These are phyloP conservation scores for Ichthyophthirius multifiliis DNA, from an alignment of 169 alveolate species.

Conservation along the genomic window DNA sequence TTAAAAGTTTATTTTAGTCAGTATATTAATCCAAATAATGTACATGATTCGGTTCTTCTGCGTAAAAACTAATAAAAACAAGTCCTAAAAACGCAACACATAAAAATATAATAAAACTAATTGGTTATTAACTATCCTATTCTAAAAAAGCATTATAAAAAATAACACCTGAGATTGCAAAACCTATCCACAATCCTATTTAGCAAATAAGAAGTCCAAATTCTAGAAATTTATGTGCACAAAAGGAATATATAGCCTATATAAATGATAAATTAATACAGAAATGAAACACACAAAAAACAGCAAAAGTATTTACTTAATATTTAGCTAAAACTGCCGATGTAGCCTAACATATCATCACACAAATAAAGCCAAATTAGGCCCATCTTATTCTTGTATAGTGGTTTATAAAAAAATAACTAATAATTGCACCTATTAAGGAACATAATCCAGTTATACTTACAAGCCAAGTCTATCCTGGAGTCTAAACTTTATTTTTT, in stretches of 20 bases:
- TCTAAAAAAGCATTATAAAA: background rate
- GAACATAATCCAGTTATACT: background rate
- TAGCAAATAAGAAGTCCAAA: background rate
- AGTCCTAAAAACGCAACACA: background rate
- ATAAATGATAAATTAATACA: background rate
- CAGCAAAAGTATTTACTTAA: background rate
- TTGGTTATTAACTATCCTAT: background rate
- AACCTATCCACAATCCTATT: background rate
- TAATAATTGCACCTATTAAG: background rate
- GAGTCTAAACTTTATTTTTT: no score
- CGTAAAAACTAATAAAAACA: background rate
- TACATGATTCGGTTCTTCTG: background rate
- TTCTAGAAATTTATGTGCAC: conserved; percentile 1
- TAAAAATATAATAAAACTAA: background rate
- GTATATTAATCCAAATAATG: background rate
- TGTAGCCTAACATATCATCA: background rate
- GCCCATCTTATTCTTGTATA: conserved; percentile 6
- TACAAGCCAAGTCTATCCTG: background rate
- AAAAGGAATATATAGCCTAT: background rate
- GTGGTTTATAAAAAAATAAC: background rate
- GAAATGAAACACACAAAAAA: background rate
- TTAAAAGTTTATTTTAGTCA: no score
- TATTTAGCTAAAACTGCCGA: background rate
- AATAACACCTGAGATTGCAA: background rate
- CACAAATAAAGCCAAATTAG: background rate